Conservation (phyloP, 306 rosid species). For the Rubus parviflorus region DNA sequence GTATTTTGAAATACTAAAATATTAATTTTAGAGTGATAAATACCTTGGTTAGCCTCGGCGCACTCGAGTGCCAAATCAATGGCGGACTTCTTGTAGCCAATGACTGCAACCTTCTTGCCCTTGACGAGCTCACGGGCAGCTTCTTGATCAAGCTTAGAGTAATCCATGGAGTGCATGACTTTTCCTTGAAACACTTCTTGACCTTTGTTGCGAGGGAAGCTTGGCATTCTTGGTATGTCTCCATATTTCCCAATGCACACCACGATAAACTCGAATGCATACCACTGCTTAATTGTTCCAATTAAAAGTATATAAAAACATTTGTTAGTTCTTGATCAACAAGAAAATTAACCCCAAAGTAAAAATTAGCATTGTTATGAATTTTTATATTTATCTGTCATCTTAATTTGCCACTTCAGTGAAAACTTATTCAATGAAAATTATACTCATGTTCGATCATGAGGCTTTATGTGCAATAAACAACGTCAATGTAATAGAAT, state of each 20-base stretch:
- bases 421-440: no score
- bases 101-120: conserved; percentile 49
- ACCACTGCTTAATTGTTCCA: conserved; percentile 42
- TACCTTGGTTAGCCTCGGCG: conserved; percentile 58
- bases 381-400: no score
- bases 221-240: conserved; percentile 49
- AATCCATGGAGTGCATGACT: conserved; percentile 53
- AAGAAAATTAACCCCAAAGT: neutral
- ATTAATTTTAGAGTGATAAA: neutral
- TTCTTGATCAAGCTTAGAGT: conserved; percentile 48
- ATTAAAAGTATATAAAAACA: neutral
- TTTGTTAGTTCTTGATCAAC: neutral
- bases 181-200: conserved; percentile 48
- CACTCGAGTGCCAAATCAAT: conserved; percentile 60
- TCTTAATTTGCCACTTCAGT: no score
- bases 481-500: no score
- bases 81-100: conserved; percentile 60
- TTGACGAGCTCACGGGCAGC: conserved; percentile 36
- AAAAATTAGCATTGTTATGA: no score
- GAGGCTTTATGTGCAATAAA: no score
- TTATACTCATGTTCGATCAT: no score
- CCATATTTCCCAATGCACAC: conserved; percentile 63
- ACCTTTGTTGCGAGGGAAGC: conserved; percentile 36
- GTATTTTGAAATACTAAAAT: neutral
- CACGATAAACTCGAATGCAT: conserved; percentile 54